phyloP scores from a whole-genome alignment of 352 stramenopile genomes.

The Phytophthora cryptogea region DNA sequence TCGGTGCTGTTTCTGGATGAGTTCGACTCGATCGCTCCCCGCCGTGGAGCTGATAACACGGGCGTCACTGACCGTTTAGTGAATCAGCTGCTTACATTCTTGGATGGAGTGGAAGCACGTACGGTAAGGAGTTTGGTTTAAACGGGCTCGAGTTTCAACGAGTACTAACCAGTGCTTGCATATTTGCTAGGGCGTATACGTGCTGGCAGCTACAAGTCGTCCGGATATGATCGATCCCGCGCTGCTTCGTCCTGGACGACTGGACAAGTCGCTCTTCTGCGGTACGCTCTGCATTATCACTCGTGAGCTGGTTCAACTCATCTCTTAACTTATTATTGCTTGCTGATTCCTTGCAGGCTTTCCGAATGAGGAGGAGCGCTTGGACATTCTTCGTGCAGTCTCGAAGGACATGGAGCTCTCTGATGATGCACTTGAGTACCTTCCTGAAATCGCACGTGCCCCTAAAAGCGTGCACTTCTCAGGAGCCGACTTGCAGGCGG shows the following conservation, averaged over 20 bases:
- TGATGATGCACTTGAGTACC: constrained; percentile 65
- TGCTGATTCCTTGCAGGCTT: constrained; percentile 60
- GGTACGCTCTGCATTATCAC: constrained; percentile 30
- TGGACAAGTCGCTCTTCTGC: constrained; percentile 95
- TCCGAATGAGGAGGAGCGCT: constrained; percentile 75
- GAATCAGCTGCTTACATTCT: constrained; percentile 97
- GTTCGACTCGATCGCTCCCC: constrained; percentile 96
- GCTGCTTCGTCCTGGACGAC: constrained; percentile 91
- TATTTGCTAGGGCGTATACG: constrained; percentile 81
- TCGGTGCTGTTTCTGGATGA: constrained; percentile 89
- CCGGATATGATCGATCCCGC: constrained; percentile 97
- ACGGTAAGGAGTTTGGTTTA: constrained; percentile 45
- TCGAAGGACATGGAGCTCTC: constrained; percentile 80
- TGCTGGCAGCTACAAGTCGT: constrained; percentile 95
- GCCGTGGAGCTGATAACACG: constrained; percentile 92
- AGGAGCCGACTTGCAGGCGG: constrained; percentile 93
- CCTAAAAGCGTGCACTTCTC: constrained; percentile 87
- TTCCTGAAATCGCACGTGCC: constrained; percentile 71
- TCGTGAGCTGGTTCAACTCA: neutral
- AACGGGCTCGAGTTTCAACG: neutral
- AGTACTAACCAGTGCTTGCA: neutral
- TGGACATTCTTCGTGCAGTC: constrained; percentile 81
- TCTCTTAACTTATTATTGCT: neutral
- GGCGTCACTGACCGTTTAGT: constrained; percentile 97
- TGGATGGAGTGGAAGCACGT: constrained; percentile 95